phyloP scores from a whole-genome alignment of 805 yeast genomes.

The Yamadazyma nakazawae region DNA sequence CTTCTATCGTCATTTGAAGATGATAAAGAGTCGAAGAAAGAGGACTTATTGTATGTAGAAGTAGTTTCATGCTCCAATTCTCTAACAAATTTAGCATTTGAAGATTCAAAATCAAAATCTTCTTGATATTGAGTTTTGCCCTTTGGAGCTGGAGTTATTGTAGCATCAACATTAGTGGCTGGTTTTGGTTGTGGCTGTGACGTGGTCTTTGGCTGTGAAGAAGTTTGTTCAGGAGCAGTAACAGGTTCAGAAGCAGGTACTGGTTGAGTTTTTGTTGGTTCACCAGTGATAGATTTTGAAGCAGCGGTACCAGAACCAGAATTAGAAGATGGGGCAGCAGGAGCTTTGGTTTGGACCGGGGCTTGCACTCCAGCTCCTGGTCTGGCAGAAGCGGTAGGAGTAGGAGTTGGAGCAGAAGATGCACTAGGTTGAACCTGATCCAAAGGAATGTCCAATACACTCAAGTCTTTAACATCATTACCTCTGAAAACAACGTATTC shows the following conservation, averaged over 20 bases:
- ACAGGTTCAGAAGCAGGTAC: not conserved
- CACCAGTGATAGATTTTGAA: conserved; percentile 4
- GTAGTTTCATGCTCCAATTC: conserved; percentile 40
- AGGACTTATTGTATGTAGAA: conserved; percentile 66
- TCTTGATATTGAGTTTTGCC: conserved; percentile 33
- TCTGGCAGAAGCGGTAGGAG: conserved; percentile 6
- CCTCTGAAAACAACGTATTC: conserved; percentile 86
- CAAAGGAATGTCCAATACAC: conserved; percentile 71
- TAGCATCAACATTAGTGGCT: conserved; percentile 3
- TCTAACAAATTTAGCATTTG: conserved; percentile 67
- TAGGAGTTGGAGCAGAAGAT: conserved; percentile 2
- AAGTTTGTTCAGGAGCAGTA: conserved; percentile 10
- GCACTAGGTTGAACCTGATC: conserved; percentile 44
- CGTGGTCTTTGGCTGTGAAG: conserved; percentile 13
- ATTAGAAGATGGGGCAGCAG: not conserved
- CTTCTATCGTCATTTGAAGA: conserved; percentile 54
- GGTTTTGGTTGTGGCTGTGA: conserved; percentile 11
- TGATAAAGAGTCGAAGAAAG: conserved; percentile 86
- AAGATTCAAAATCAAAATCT: conserved; percentile 73
- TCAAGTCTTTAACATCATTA: conserved; percentile 84
- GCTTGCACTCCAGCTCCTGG: conserved; percentile 7
- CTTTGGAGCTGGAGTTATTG: not conserved
- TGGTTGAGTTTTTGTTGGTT: not conserved
- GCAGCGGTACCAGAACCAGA: conserved; percentile 9
- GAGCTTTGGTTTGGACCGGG: conserved; percentile 5